phyloP scores from a whole-genome alignment of 441 rosid species.

The Populus tomentosa region DNA sequence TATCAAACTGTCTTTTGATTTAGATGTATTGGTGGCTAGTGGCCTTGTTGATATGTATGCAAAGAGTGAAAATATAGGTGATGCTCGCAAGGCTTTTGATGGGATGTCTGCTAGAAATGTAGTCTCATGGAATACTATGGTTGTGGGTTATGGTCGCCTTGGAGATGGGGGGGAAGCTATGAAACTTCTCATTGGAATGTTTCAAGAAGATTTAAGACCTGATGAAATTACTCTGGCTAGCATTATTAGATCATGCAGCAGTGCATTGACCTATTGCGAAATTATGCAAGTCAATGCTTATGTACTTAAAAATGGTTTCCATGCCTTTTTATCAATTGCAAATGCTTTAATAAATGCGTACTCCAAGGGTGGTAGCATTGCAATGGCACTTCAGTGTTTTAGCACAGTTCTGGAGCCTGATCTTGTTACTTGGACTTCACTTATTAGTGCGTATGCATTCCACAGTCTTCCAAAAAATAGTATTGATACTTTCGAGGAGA shows the following conservation, averaged over 20 bases:
- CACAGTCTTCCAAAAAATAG: constrained; percentile 53
- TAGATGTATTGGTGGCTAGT: constrained; percentile 50
- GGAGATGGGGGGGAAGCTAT: constrained; percentile 50
- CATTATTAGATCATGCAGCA: constrained; percentile 51
- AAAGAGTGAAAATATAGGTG: constrained; percentile 36
- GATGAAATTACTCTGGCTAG: constrained; percentile 56
- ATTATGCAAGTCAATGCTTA: constrained; percentile 45
- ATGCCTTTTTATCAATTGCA: constrained; percentile 34
- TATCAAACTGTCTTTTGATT: constrained; percentile 38
- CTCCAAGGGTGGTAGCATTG: constrained; percentile 47
- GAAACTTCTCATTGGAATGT: constrained; percentile 45
- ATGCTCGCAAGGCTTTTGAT: constrained; percentile 48
- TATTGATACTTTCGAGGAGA: constrained; percentile 35
- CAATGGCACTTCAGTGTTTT: constrained; percentile 47
- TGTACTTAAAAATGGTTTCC: constrained; percentile 39
- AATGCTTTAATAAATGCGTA: constrained; percentile 56
- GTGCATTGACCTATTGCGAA: constrained; percentile 32
- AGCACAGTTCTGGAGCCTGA: constrained; percentile 34
- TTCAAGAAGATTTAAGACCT: constrained; percentile 34
- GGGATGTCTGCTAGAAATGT: constrained; percentile 47
- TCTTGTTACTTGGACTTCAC: constrained; percentile 60
- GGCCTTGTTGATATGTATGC: constrained; percentile 57
- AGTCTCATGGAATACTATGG: constrained; percentile 68
- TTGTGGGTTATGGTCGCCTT: constrained; percentile 50
- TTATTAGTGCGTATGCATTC: constrained; percentile 53